Conservation (phyloP, 2,329 filamentous ascomycete genomes). For the Ophiostoma quercus region DNA sequence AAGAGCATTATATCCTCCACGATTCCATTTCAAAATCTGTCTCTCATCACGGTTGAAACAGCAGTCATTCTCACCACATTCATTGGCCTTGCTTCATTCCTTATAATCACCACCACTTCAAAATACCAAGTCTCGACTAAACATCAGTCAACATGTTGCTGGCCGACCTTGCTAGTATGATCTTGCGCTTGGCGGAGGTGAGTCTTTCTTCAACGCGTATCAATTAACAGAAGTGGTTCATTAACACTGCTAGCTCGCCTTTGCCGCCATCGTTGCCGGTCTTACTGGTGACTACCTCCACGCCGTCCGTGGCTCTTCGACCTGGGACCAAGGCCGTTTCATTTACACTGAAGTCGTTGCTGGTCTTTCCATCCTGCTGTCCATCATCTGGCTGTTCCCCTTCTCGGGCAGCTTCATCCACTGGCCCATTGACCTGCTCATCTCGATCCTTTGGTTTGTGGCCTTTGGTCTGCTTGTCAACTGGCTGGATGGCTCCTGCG, state of each 20-base stretch:
- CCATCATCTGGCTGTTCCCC: constrained; percentile 67
- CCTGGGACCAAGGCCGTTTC: constrained; percentile 57
- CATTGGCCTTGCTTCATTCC: neutral
- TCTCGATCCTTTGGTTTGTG: constrained; percentile 66
- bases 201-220: neutral
- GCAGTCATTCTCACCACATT: neutral
- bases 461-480: constrained; percentile 62
- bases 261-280: constrained; percentile 66
- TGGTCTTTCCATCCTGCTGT: constrained; percentile 61
- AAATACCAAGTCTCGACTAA: neutral
- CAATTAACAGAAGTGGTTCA: too few species aligned
- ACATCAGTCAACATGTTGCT: constrained; percentile 43
- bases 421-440: constrained; percentile 65
- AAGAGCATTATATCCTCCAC: neutral
- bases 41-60: neutral
- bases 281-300: constrained; percentile 63
- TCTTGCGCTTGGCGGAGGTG: constrained; percentile 50
- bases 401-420: constrained; percentile 62
- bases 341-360: constrained; percentile 73
- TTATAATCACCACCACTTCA: neutral
- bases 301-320: constrained; percentile 40
- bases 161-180: constrained; percentile 50
- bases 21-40: neutral
- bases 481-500: constrained; percentile 47
- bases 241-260: constrained; percentile 46